phyloP scores from a whole-genome alignment of 2,329 filamentous ascomycete species.

The Fusarium sp. region DNA sequence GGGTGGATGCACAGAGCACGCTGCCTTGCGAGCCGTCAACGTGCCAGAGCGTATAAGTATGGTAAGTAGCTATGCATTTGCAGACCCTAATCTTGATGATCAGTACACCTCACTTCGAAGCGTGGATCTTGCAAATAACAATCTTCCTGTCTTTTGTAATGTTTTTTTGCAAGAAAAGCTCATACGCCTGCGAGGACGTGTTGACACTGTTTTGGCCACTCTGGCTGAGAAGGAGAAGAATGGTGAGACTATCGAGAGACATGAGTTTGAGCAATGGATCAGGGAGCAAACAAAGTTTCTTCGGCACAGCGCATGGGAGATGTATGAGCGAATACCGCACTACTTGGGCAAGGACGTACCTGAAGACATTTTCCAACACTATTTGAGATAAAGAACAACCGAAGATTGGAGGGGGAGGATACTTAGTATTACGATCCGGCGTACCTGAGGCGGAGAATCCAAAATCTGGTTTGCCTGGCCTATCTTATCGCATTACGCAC shows the following conservation, averaged over 20 bases:
- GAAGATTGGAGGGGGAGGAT: neutral
- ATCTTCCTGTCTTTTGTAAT: neutral
- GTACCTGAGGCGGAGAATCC: no score
- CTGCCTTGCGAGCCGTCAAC: constrained; percentile 6
- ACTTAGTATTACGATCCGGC: no score
- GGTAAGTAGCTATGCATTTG: constrained; percentile 13
- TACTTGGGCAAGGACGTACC: constrained; percentile 3
- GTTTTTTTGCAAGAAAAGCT: neutral
- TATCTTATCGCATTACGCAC: no score
- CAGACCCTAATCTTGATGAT: constrained; percentile 11
- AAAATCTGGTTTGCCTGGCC: no score
- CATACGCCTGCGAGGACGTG: neutral
- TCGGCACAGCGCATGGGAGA: constrained; percentile 18
- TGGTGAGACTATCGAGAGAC: neutral
- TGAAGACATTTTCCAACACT: neutral
- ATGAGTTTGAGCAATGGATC: constrained; percentile 13
- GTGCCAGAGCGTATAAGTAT: constrained; percentile 10
- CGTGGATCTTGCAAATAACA: constrained; percentile 2
- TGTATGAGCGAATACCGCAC: constrained; percentile 12
- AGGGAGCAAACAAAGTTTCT: constrained; percentile 9
- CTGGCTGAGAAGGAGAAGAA: neutral
- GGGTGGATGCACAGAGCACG: constrained; percentile 9
- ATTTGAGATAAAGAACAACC: neutral
- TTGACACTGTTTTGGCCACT: neutral
- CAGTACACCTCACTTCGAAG: constrained; percentile 8